Base-by-base conservation (phyloP, 495 filamentous ascomycete species). In the Penicillium paxilli region DNA sequence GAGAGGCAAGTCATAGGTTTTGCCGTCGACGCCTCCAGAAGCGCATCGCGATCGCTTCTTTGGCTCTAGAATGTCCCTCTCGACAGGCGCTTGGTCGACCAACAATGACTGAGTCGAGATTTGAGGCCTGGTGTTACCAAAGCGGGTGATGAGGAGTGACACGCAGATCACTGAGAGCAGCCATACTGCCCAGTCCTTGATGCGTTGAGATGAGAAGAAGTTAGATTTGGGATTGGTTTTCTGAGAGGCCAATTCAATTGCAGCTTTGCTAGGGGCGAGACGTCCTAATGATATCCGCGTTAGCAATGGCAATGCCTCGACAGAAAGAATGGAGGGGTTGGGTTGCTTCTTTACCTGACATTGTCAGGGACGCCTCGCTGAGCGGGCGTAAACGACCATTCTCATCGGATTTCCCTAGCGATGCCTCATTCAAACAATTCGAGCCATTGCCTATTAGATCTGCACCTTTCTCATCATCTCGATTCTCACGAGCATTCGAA, bases 1-100 rank as follows among this genome's bases (percentile, higher is more conserved):
- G 17, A 87, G 59, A 0, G 80, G 70, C 1, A 78, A 81, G 60
- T 87, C 77, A 59, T 87, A 88, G 5, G 47, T 50, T 46, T 46
- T 51, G 21, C 59, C 49, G 14, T 54, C 44, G 23, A 65, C 64
- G 25, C 65, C 67, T 12, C 67, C 64, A 9, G 56, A 41, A 6
- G 55, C 66, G 47, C 68, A 71, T 19, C 51, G 59, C 35, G 63
- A 59, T 49, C 68, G 55, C 44, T 60, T 62, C 0, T 28, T 33
- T n/a, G 54, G 45, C 19, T 26, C 25, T 19, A 24, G 9, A 9
- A 35, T 45, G 4, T 40, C 17, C 23, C 17, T 35, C n/a, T 48
- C 35, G 10, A 54, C 20, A 19, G 58, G 12, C 22, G 35, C 9
- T 4, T n/a, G 2, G 22, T 54, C 47, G 4, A 48, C 19, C 8